Base-by-base conservation (phyloP, 2,329 filamentous ascomycete species). In the Penicillium sp. region DNA sequence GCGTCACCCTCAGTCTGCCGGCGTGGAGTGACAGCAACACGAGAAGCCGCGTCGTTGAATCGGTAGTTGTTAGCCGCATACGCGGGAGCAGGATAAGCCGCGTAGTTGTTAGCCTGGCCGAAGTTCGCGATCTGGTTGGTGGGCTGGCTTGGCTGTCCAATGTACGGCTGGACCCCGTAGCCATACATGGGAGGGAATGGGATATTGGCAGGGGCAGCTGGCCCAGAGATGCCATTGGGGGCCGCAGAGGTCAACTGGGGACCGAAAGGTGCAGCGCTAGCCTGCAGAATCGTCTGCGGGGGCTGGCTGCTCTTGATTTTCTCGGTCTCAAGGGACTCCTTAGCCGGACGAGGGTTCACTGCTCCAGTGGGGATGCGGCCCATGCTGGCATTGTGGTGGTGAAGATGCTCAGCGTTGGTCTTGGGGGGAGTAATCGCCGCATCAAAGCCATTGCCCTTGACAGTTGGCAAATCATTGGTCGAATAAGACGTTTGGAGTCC, bases 401-500 rank as follows among this genome's bases (percentile, higher is more conserved):
- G 85, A 52, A 85, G 79, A 63, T 84, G 82, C 69, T 88, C 83
- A 54, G 83, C 81, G 63, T 86, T 83, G 5, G 81, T 87, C 72
- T 90, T 90, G 54, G 79, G 77, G 11, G 79, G 69, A 12, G 76
- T 79, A 34, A 76, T 72, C 4, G 73, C 69, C 22, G 70, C 71
- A 50, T 83, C 78, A 52, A 81, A 76, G 56, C 84, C 83, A 55
- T 84, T 81, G 66, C 83, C 89, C 84, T 95, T 96, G 71, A 92
- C 82, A 7, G 92, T 96, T 4, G 92, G 90, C 20, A 97, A 83
- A 71, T 98, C 93, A 75, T 90, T 95, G 55, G 91, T 88, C 10
- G 95, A 97, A 79, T 91, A 97, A 0, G 94, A 97, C 47, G 90
- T 88, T 76, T 93, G 90, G 59, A 96, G 59, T 10, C 76, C 73